Conservation (phyloP, 768 basidiomycete genomes). For the Naganishia randhawae region DNA sequence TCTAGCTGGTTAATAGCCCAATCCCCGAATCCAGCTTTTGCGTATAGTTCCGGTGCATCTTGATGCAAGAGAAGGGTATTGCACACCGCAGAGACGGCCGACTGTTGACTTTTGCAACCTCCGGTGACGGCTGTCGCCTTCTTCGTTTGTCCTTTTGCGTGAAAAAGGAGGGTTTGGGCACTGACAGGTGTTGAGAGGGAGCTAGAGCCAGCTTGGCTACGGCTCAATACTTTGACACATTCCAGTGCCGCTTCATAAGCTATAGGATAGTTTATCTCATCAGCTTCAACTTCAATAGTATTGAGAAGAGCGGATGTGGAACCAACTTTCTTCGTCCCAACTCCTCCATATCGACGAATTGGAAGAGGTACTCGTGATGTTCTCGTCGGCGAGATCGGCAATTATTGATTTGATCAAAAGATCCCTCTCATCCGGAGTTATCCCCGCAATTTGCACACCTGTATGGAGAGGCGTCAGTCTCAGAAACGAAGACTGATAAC, state of each 20-base stretch:
- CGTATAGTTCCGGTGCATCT: slow-evolving; percentile 7
- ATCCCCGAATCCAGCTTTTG: background rate
- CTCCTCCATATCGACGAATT: background rate
- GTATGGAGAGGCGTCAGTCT: background rate
- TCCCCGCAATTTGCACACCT: background rate
- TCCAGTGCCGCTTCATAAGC: slow-evolving; percentile 4
- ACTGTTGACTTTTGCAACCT: background rate
- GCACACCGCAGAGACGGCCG: slow-evolving; percentile 4
- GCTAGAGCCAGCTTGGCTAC: slow-evolving; percentile 8
- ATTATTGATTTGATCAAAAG: background rate
- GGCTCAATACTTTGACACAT: slow-evolving; percentile 13
- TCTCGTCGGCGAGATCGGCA: background rate
- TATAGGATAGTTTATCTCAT: background rate
- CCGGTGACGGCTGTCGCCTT: background rate
- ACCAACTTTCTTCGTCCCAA: slow-evolving; percentile 3
- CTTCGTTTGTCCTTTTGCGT: background rate
- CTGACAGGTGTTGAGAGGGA: background rate
- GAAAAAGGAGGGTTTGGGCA: background rate
- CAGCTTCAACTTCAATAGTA: background rate
- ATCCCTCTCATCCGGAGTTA: background rate
- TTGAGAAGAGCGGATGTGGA: background rate
- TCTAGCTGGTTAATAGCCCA: background rate
- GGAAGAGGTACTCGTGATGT: background rate
- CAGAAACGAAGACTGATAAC: too few species aligned
- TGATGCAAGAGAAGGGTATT: slow-evolving; percentile 6